Base-by-base conservation (phyloP, 441 rosid genomes). In the Raphanus hybrid region DNA sequence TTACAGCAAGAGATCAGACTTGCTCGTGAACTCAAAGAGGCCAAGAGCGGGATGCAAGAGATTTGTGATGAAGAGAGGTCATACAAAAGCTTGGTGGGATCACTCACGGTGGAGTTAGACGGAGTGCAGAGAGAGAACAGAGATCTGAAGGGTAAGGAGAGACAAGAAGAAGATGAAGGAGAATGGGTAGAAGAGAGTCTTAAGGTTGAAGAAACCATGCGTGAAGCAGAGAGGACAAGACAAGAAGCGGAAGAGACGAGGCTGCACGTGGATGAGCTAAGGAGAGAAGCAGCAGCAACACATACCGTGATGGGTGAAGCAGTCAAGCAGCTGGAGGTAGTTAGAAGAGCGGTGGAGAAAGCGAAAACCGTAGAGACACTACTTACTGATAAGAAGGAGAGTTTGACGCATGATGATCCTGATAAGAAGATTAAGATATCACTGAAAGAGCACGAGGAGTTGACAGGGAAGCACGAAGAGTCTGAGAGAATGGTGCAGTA, bases 11-110 rank as follows among this genome's bases (percentile, higher is more conserved):
- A 87, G 81, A 87, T 71, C 80, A 84, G 78, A 60, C 80, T 77
- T 67, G 83, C 82, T 9, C 89, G 90, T 12, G 95, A 94, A 74
- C 87, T 94, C 5, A 83, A 86, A 65, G 89, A 88, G 67, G 91
- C 92, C 3, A 89, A 89, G 16, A 83, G 74, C 37, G 74, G 62
- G 3, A 78, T 94, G 75, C 87, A 90, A 75, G 60, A 67, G 35
- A 78, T 85, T 2, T 85, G 82, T 0, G 87, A 85, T 8, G 90
- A 94, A 79, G 96, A 94, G 75, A 76, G 82, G 32, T 71, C 81
- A 4, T 88, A 87, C 35, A 80, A 86, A 66, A 79, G 78, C 50
- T 61, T 67, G 61, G 86, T 90, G 67, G 69, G 64, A 3, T 74
- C 81, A 48, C 54, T 91, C 5, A 69, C 75, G 71, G 39, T 67